Evolutionary conservation across 768 basidiomycete species (phyloP).

Genomic region (Auriscalpium vulgare): DNA sequence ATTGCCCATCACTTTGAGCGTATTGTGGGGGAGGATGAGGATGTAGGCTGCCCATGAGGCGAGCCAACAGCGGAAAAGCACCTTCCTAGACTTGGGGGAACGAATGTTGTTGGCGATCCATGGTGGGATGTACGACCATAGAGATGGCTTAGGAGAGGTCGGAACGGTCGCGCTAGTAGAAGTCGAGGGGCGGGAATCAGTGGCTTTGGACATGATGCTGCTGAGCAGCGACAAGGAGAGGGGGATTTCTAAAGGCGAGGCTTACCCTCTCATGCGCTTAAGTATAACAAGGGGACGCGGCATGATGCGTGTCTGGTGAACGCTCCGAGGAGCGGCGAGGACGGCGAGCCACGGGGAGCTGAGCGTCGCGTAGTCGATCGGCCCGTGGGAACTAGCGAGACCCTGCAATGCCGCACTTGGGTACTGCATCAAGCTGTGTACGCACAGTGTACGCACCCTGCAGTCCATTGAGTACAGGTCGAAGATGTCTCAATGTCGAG

Average conservation of each 20-base stretch:
- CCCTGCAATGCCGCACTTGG: too few species aligned
- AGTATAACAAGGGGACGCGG: too few species aligned
- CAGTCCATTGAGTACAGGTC: too few species aligned
- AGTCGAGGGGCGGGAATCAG: neutral
- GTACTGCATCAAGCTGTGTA: too few species aligned
- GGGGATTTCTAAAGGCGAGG: neutral
- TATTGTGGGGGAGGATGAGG: constrained; percentile 31
- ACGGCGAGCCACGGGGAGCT: too few species aligned
- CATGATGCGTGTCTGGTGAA: too few species aligned
- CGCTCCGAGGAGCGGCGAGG: too few species aligned
- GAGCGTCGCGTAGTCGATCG: too few species aligned
- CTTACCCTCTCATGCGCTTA: neutral
- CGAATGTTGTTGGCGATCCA: constrained; percentile 32
- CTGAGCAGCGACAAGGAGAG: neutral
- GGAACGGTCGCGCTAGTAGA: neutral
- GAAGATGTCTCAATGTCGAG: too few species aligned
- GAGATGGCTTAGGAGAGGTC: neutral
- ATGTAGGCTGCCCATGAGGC: constrained; percentile 32
- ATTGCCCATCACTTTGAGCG: constrained; percentile 30
- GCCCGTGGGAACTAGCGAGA: too few species aligned
- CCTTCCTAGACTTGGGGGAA: constrained; percentile 29
- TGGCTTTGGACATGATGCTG: neutral
- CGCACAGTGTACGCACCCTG: too few species aligned
- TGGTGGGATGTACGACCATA: constrained; percentile 22
- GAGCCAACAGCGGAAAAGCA: constrained; percentile 33